Base-by-base conservation (phyloP, 768 basidiomycete species). In the Coprinellus aureogranulatus region DNA sequence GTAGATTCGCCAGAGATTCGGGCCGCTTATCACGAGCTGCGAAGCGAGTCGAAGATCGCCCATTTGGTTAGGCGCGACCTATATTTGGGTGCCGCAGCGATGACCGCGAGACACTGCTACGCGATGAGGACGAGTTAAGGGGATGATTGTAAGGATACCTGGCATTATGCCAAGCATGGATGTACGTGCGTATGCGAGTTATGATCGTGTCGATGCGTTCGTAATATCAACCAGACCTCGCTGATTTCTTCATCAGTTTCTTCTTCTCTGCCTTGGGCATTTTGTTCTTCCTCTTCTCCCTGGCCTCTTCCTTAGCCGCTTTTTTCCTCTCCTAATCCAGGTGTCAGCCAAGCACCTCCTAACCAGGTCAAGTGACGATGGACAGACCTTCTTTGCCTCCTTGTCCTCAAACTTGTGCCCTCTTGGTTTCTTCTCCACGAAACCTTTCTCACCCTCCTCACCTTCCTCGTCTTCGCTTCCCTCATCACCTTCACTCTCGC, bases 261-360 rank as follows among this genome's bases (percentile, higher is more conserved):
- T 92, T 92, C 79, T 98, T 98, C 73, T 96, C 93, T 41, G 89
- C 86, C 69, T 98, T 98, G 46, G 95, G 91, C 80, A 98, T 93
- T 77, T 98, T 98, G 64, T 83, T 79, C 72, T 94, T 92, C 60
- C 96, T 81, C 70, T 83, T 90, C 75, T 97, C 94, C 65, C 87
- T 81, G 39, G 90, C 87, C 70, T 92, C 91, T 55, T 86, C 88
- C 70, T 98, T 98, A 26, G 81, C 84, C 3, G 87, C 86, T 68
- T 92, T 92, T 75, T 98, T 98, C 23, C 95, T 85, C 71, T 95
- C 94, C 94, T 96, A 63, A 57, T 55, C 60, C 44, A 66, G 57
- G 28, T 16, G 55, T 28, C 56, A 28, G n/a, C 39, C 4, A 28
- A 18, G 31, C 34, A 20, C 28, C 34, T 52, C 12, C 4, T 22